Base-by-base conservation (phyloP, 257 asterid genomes). In the Solanum megistacrolobum region DNA sequence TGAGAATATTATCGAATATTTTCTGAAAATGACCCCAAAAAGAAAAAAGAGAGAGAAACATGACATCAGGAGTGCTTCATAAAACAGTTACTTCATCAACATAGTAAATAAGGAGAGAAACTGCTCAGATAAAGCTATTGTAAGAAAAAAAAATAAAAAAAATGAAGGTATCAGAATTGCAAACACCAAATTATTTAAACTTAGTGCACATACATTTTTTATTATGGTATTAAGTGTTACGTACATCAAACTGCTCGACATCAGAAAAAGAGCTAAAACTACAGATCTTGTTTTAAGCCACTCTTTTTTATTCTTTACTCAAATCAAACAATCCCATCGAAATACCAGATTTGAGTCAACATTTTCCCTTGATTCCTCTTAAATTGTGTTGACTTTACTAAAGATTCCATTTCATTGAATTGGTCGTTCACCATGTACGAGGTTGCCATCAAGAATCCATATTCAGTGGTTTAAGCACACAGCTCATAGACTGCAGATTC, bases 1-100 rank as follows among this genome's bases (percentile, higher is more conserved):
- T 97, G 89, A 97, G 99, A 92, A 97, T 97, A 92, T 97, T 97
- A 87, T 94, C 97, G 78, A 97, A 97, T 90, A 97, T 96, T 93
- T 93, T 93, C 99, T 97, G 88, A 89, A 89, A 89, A 39, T 68
- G 71, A 90, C 86, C 83, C 31, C 52, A 41, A 39, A 84, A 52
- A 72, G 68, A 32, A 36, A 91, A 55, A 29, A 48, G 29, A 41
- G 38, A 76, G 84, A 82, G 43, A 35, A 82, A 5, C 16, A 12
- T 20, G 21, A 82, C 31, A 82, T 82, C 69, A 82, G 86, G 35
- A 82, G 41, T 29, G 85, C 69, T 81, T 82, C 43, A 48, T 81
- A 82, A 48, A 81, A 46, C 41, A 81, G 23, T 18, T 46, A 46
- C 18, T 29, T 46, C 69, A 46, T 29, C 69, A 48, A 82, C 36